Evolutionary conservation across 768 basidiomycete species (phyloP).

Genomic region (Cystobasidium tubakii): DNA sequence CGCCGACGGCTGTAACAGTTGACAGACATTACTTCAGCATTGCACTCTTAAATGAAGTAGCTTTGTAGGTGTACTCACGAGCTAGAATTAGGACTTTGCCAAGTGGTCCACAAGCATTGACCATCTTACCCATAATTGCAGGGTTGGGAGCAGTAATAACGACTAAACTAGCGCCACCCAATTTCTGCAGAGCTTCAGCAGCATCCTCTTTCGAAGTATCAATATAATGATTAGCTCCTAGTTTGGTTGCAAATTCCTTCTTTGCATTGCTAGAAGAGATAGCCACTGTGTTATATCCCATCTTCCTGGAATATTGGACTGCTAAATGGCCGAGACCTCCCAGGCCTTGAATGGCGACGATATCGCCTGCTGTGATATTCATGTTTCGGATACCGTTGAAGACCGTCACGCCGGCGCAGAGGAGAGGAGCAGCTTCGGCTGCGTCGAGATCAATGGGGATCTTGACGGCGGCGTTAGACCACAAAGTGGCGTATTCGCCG

Average conservation of each 20-base stretch:
- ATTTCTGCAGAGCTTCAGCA: slow-evolving; percentile 48
- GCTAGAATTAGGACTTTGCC: slow-evolving; percentile 41
- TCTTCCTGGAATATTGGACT: slow-evolving; percentile 48
- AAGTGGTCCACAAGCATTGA: slow-evolving; percentile 37
- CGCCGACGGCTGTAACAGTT: not conserved
- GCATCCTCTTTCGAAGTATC: slow-evolving; percentile 47
- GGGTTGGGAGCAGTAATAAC: slow-evolving; percentile 39
- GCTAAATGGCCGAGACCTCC: slow-evolving; percentile 39
- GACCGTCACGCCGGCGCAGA: slow-evolving; percentile 52
- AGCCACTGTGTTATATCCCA: slow-evolving; percentile 51
- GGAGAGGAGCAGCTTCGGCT: slow-evolving; percentile 39
- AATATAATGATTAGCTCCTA: slow-evolving; percentile 52
- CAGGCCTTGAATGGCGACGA: slow-evolving; percentile 52
- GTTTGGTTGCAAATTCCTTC: slow-evolving; percentile 48
- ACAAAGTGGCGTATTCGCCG: slow-evolving; percentile 47
- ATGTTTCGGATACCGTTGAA: slow-evolving; percentile 50
- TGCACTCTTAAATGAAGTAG: not conserved
- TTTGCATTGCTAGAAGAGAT: slow-evolving; percentile 49
- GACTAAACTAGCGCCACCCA: slow-evolving; percentile 52
- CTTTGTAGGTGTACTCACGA: slow-evolving; percentile 32
- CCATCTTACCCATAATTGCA: slow-evolving; percentile 32
- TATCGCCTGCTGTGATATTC: slow-evolving; percentile 48
- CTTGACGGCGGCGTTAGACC: slow-evolving; percentile 36
- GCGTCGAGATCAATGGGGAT: slow-evolving; percentile 41
- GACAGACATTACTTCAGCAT: too few species aligned